Conservation (phyloP, 2,329 filamentous ascomycete species). For the Arthrocladium fulminans region DNA sequence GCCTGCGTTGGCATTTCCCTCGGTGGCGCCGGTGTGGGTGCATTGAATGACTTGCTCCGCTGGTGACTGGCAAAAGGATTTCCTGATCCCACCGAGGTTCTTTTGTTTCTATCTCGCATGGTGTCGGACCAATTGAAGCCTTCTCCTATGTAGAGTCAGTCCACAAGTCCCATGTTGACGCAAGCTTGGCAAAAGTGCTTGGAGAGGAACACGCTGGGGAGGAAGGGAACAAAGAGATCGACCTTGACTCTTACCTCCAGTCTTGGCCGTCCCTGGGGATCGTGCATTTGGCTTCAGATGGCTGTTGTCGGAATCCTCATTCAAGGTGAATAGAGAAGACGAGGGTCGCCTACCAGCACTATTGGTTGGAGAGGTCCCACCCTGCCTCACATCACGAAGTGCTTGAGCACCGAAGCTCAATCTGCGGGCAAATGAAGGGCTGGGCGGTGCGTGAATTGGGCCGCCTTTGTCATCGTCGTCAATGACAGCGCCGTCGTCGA, state of each 20-base stretch:
- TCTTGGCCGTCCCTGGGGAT: conserved; percentile 23
- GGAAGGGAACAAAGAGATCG: no score
- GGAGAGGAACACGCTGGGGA: no score
- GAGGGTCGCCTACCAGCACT: conserved; percentile 51
- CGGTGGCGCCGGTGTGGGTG: conserved; percentile 44
- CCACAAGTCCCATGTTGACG: no score
- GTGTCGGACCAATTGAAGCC: conserved; percentile 97
- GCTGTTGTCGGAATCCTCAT: conserved; percentile 21
- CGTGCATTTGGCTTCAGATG: conserved; percentile 15
- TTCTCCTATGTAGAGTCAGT: conserved; percentile 56
- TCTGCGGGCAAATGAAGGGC: conserved; percentile 66
- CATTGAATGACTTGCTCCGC: conserved; percentile 20
- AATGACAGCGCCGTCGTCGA: conserved; percentile 37
- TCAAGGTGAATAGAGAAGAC: conserved; percentile 33
- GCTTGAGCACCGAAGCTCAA: conserved; percentile 85
- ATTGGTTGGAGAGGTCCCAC: conserved; percentile 58
- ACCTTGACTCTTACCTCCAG: conserved; percentile 48
- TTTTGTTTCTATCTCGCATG: conserved; percentile 83
- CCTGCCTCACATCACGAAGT: conserved; percentile 58
- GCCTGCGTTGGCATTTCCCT: conserved; percentile 33
- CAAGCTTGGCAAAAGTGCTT: no score
- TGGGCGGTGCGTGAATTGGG: conserved; percentile 53
- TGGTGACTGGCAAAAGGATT: conserved; percentile 24
- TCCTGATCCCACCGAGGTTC: conserved; percentile 44
- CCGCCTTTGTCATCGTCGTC: conserved; percentile 63